These are phyloP conservation scores for Parascedosporium putredinis DNA, from an alignment of 2,329 filamentous ascomycete genomes.

Conservation along the genomic window DNA sequence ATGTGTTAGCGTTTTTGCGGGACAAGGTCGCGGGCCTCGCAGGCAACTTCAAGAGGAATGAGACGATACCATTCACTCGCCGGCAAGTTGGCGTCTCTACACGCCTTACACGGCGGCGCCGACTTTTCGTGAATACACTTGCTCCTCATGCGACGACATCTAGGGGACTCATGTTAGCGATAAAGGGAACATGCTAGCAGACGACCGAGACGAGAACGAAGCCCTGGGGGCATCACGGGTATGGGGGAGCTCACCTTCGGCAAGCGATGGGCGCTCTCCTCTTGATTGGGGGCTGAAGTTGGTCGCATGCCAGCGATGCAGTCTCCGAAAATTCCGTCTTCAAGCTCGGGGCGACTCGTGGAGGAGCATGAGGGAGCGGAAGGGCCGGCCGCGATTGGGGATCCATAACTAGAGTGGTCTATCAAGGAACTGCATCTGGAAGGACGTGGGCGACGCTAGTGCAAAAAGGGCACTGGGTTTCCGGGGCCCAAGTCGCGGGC, in stretches of 20 bases:
- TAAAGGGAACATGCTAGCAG: too few species aligned
- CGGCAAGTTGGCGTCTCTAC: constrained; percentile 36
- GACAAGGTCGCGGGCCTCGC: background rate
- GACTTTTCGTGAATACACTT: constrained; percentile 43
- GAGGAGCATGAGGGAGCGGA: background rate
- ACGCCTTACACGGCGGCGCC: constrained; percentile 39
- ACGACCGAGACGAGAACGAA: too few species aligned
- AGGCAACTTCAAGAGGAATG: background rate
- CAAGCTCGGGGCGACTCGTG: background rate
- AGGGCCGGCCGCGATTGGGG: background rate
- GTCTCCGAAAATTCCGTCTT: background rate
- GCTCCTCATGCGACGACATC: constrained; percentile 46
- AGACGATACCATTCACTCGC: constrained; percentile 37
- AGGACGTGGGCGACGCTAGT: background rate
- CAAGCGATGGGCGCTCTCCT: constrained; percentile 42
- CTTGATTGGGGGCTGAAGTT: constrained; percentile 24
- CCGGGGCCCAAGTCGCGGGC: too few species aligned
- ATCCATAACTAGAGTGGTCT: background rate
- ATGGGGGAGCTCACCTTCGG: constrained; percentile 31
- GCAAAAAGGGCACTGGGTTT: too few species aligned
- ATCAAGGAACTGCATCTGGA: background rate
- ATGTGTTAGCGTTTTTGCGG: background rate
- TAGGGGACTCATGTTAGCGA: constrained; percentile 13
- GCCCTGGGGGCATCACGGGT: constrained; percentile 9
- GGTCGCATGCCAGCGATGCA: constrained; percentile 7